Percentiles rank a stretch among this genome's conserved stretches.
These are phyloP conservation scores for Austroboletus niveus DNA, from an alignment of 1,284 basidiomycete species.

Conservation along the genomic window DNA sequence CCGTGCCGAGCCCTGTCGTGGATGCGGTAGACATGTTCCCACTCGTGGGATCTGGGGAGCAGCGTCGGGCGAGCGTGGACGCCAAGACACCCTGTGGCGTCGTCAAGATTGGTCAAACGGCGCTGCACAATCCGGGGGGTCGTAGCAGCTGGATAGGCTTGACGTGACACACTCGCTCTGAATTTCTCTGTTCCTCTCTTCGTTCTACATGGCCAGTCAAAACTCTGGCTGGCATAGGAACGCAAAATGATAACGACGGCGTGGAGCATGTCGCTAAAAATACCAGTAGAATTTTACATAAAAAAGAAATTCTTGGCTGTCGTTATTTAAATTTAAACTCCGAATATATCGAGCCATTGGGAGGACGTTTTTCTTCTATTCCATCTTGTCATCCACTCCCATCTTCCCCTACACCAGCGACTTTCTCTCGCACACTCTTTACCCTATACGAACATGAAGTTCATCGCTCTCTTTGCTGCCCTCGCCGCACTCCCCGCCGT, in stretches of 20 bases:
- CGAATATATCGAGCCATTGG: conserved; percentile 15
- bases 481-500: conserved; percentile 47
- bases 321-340: conserved; percentile 28
- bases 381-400: conserved; percentile 3
- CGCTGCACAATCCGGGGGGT: conserved; percentile 87
- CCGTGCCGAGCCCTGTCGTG: conserved; percentile 56
- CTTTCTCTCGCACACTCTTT: conserved; percentile 22
- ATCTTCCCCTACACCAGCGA: conserved; percentile 5
- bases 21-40: conserved; percentile 53
- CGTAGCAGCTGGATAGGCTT: conserved; percentile 92
- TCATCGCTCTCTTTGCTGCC: conserved; percentile 42
- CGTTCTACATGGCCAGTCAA: too few species aligned
- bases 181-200: not conserved
- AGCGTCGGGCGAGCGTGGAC: conserved; percentile 16
- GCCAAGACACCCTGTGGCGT: conserved; percentile 34
- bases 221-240: not conserved
- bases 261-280: not conserved
- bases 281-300: not conserved
- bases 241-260: not conserved
- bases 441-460: conserved; percentile 47
- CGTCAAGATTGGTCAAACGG: conserved; percentile 92
- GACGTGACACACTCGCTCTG: conserved; percentile 26
- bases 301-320: not conserved
- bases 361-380: not conserved
- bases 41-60: conserved; percentile 16